phyloP scores from a whole-genome alignment of 2,329 filamentous ascomycete genomes.

The Aspergillus texensis region DNA sequence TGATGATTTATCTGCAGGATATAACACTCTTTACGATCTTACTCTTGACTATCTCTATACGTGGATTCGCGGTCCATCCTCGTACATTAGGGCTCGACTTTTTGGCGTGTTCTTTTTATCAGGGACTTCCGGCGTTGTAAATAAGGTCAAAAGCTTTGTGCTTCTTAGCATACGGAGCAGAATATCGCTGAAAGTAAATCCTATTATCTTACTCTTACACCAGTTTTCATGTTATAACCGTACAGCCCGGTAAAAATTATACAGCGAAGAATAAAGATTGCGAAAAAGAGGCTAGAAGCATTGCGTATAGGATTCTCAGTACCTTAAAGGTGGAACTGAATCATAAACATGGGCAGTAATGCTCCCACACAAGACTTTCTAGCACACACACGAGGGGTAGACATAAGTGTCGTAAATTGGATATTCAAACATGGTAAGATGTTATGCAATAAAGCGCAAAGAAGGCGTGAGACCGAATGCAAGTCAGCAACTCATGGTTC shows the following conservation, averaged over 20 bases:
- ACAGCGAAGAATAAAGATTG: neutral
- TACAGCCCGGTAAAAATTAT: neutral
- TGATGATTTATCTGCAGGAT: neutral
- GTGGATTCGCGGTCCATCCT: neutral
- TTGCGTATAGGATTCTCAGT: neutral
- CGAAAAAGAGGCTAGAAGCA: neutral
- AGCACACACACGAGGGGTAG: neutral
- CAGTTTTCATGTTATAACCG: neutral
- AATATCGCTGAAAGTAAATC: conserved; percentile 3
- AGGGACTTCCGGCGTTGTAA: conserved; percentile 11
- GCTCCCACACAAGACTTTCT: neutral
- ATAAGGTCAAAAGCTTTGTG: conserved; percentile 2
- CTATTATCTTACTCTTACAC: conserved; percentile 2
- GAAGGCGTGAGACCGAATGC: conserved; percentile 26
- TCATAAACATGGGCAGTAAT: neutral
- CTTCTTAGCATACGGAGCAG: conserved; percentile 3
- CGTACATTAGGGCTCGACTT: neutral
- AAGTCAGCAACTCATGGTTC: conserved; percentile 27
- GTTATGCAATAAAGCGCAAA: conserved; percentile 16
- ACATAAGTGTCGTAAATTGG: neutral
- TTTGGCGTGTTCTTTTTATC: conserved; percentile 3
- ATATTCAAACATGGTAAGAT: conserved; percentile 14
- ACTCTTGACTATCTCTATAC: neutral
- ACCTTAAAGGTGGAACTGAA: neutral
- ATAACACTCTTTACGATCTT: conserved; percentile 4